Percentiles rank a stretch among this genome's conserved stretches.
Evolutionary conservation across 805 yeast species (phyloP).

Genomic region (Saccharomycopsis capsularis): DNA sequence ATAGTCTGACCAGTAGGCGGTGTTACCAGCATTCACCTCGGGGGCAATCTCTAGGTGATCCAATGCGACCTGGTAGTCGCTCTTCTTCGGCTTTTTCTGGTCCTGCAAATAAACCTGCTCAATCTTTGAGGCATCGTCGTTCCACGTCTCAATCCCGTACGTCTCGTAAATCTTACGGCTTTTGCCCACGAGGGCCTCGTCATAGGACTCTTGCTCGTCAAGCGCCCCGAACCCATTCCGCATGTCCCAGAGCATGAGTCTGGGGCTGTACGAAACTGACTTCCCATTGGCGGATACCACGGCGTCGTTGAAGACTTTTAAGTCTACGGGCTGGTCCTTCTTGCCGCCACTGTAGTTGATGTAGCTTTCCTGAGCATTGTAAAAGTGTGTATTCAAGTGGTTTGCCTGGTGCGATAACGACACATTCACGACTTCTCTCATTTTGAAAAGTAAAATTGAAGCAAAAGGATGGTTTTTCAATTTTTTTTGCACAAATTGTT

Average conservation of each 20-base stretch:
- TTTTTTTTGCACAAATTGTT: too few species aligned
- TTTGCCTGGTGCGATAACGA: conserved; percentile 70
- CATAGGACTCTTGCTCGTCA: conserved; percentile 44
- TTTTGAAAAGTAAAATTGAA: too few species aligned
- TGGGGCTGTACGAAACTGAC: conserved; percentile 64
- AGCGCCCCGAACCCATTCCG: conserved; percentile 70
- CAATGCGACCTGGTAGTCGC: conserved; percentile 56
- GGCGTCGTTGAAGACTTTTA: conserved; percentile 41
- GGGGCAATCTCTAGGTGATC: conserved; percentile 38
- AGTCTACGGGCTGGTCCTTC: conserved; percentile 32
- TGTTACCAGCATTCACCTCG: conserved; percentile 31
- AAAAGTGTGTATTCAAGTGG: conserved; percentile 72
- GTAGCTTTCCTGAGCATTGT: conserved; percentile 69
- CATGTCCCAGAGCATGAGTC: conserved; percentile 77
- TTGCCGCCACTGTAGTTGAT: conserved; percentile 39
- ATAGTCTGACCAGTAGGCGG: conserved; percentile 77
- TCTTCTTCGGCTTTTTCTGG: conserved; percentile 37
- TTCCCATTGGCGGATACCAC: conserved; percentile 34
- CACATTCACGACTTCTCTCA: conserved; percentile 71
- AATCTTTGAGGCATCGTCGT: conserved; percentile 6
- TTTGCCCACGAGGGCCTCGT: conserved; percentile 35
- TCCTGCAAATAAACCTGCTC: conserved; percentile 29
- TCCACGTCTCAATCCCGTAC: conserved; percentile 23
- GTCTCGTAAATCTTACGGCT: conserved; percentile 26
- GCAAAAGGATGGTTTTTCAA: too few species aligned